A percentile compares a stretch with the other conserved stretches of the same genome.
Conservation (phyloP, 371 early-diverging fungal genomes). For the Scutellospora calospora region DNA sequence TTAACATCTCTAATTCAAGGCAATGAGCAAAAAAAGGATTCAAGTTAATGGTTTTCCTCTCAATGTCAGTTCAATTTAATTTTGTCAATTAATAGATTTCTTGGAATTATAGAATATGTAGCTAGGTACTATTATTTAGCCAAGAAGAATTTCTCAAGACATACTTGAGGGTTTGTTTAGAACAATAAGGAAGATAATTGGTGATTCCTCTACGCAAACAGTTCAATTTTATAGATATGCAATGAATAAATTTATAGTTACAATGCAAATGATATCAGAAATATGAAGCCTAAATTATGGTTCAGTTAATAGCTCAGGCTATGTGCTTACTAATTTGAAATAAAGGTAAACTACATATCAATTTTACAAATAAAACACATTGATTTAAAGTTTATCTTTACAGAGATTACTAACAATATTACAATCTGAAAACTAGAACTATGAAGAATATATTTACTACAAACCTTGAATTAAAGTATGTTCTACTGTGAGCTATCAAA, state of each 20-base stretch:
- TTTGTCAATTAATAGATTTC: conserved; percentile 8
- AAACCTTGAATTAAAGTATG: no score
- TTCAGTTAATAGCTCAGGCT: no score
- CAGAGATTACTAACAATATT: no score
- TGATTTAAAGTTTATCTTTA: no score
- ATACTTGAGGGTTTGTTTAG: conserved; percentile 3
- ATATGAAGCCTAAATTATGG: neutral
- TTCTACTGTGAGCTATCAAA: no score
- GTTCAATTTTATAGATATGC: neutral
- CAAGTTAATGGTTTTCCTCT: neutral
- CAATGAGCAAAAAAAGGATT: conserved; percentile 14
- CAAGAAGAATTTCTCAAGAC: conserved; percentile 2
- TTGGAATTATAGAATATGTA: conserved; percentile 5
- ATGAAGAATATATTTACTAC: no score
- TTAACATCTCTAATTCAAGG: no score
- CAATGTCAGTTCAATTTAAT: conserved; percentile 20
- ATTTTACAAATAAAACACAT: no score
- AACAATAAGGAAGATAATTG: neutral
- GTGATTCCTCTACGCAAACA: neutral
- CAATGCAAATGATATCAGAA: neutral
- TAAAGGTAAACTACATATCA: no score
- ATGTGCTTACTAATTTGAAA: neutral
- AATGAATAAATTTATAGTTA: no score
- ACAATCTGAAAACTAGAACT: no score
- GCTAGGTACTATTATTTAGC: neutral